Conservation (phyloP, 768 basidiomycete genomes). For the Tulasnella sp. region DNA sequence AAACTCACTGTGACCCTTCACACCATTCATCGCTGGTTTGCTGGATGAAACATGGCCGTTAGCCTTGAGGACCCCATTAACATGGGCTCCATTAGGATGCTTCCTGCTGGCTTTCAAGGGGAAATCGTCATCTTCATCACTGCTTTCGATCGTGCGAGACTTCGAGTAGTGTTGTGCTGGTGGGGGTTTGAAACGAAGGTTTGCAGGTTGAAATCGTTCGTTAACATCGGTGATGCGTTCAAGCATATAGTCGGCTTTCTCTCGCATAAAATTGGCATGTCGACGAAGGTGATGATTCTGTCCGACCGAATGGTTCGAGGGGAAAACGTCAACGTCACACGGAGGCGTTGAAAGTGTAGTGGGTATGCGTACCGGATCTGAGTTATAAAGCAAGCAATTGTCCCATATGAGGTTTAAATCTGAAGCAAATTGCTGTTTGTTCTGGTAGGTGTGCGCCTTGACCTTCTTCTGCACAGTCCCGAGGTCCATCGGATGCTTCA, state of each 20-base stretch:
- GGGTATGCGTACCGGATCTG: conserved; percentile 74
- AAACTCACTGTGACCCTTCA: not conserved
- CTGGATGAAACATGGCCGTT: not conserved
- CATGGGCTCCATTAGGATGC: conserved; percentile 5
- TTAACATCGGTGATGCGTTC: conserved; percentile 82
- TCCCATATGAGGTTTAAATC: conserved; percentile 96
- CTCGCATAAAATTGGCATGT: conserved; percentile 68
- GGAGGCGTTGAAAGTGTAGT: not conserved
- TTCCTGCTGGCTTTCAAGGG: conserved; percentile 1
- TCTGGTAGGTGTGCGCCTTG: conserved; percentile 85
- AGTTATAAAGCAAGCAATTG: conserved; percentile 90
- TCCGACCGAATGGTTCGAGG: not conserved
- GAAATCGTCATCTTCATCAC: conserved; percentile 13
- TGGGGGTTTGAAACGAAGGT: conserved; percentile 13
- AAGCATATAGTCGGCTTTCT: conserved; percentile 77
- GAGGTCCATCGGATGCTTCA: conserved; percentile 91
- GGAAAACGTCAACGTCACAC: not conserved
- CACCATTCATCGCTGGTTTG: not conserved
- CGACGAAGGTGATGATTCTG: conserved; percentile 84
- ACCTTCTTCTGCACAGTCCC: conserved; percentile 88
- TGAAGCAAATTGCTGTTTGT: conserved; percentile 84
- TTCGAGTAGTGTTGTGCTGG: conserved; percentile 14
- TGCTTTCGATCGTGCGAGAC: conserved; percentile 16
- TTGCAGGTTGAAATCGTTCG: conserved; percentile 41
- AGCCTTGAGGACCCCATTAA: not conserved